Base-by-base conservation (phyloP, 2,329 filamentous ascomycete species). In the Alternaria dauci region DNA sequence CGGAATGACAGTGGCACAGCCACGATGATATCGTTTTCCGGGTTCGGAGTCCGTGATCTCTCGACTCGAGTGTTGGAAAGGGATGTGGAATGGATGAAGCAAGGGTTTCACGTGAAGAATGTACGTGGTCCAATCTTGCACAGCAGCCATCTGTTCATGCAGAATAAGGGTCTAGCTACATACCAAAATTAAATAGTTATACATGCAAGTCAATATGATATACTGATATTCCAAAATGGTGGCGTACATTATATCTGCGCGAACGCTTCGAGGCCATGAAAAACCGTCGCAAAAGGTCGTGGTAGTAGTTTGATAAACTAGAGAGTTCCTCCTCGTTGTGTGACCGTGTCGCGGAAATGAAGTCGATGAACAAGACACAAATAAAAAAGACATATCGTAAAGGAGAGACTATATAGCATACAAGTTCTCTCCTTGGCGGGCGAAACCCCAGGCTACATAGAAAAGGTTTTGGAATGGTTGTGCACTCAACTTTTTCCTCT, bases 401-500 rank as follows among this genome's bases (percentile, higher is more conserved):
- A 43, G 41, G 46, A 58, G 48, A 58, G 55, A 41, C 48, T 41
- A 47, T 58, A 53, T 56, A 56, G 54, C 44, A 39, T 56, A 56
- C 54, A 47, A 53, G 41, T 46, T 36, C 46, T 16, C 48, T 36
- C 41, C 18, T 20, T 28, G n/a, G 42, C 43, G 50, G 42, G 50
- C 50, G 56, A 58, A 54, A 58, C 50, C 50, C 42, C 42, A 42
- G 20, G 23, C 39, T 39, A 42, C 12, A 38, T 23, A 52, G 26
- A 58, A 38, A 28, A 16, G 20, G 16, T 34, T n/a, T 44, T 20
- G 16, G 32, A 50, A 42, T 23, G 34, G 28, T 28, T 47, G 34
- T 42, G 42, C 42, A 58, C 39, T 54, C 56, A 54, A 58, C 56
- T 54, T 58, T 57, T 43, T 57, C 54, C 34, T 55, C 20, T 34